Conservation (phyloP, 2,329 filamentous ascomycete genomes). For the Tothia fuscella region DNA sequence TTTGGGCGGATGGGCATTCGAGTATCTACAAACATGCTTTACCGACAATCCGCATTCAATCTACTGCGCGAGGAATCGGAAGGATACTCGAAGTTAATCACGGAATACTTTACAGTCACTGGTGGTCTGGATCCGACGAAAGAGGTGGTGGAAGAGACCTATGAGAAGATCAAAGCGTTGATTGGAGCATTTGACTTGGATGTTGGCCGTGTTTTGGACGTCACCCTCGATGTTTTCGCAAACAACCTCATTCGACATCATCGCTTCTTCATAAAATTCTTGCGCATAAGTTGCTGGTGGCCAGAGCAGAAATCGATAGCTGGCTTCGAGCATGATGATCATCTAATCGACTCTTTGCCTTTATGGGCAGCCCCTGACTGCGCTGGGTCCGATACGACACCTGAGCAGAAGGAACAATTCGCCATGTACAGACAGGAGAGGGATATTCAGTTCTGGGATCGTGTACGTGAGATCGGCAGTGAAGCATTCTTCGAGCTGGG, state of each 20-base stretch:
- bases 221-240: constrained; percentile 89
- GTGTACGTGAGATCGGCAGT: constrained; percentile 63
- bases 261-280: constrained; percentile 86
- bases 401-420: constrained; percentile 3
- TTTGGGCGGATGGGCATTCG: constrained; percentile 76
- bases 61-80: constrained; percentile 89
- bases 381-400: constrained; percentile 28
- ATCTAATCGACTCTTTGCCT: constrained; percentile 54
- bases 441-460: constrained; percentile 69
- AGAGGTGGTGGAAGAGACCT: constrained; percentile 71
- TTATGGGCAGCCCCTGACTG: constrained; percentile 61
- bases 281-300: constrained; percentile 95
- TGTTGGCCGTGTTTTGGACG: constrained; percentile 85
- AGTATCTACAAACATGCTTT: constrained; percentile 84
- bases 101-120: constrained; percentile 86
- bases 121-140: constrained; percentile 60
- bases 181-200: constrained; percentile 97
- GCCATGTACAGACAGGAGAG: constrained; percentile 59
- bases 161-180: constrained; percentile 83
- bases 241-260: constrained; percentile 86
- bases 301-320: constrained; percentile 52
- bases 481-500: constrained; percentile 85
- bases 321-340: constrained; percentile 33
- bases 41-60: constrained; percentile 95
- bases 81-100: constrained; percentile 91